Evolutionary conservation across 768 basidiomycete species (phyloP).

Genomic region (Boletus pseudo-olivaceus): DNA sequence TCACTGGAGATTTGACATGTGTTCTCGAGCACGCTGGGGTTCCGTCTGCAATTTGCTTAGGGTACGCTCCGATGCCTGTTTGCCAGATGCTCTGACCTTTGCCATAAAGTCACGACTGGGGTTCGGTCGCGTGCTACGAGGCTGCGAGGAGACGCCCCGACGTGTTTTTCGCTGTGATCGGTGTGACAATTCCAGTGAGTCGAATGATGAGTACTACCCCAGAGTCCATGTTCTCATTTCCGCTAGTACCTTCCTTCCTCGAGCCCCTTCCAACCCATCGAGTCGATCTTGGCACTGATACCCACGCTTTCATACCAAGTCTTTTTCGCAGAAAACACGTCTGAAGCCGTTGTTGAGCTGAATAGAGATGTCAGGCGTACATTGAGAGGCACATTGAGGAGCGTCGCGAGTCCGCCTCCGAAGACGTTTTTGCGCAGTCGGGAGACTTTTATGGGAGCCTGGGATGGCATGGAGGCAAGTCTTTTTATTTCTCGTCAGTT

Average conservation of each 20-base stretch:
- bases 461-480: constrained; percentile 33
- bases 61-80: constrained; percentile 37
- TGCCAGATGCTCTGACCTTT: neutral
- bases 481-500: neutral
- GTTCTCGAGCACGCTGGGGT: constrained; percentile 52
- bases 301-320: constrained; percentile 62
- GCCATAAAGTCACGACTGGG: constrained; percentile 70
- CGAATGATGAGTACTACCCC: neutral
- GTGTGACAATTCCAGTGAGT: constrained; percentile 57
- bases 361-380: constrained; percentile 53
- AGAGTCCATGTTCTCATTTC: neutral
- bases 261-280: constrained; percentile 45
- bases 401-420: constrained; percentile 53
- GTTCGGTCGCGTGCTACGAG: constrained; percentile 63
- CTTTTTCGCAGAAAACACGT: constrained; percentile 53
- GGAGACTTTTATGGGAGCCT: constrained; percentile 52
- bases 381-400: constrained; percentile 54
- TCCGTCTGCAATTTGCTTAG: constrained; percentile 53
- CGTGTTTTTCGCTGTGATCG: constrained; percentile 55
- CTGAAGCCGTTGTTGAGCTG: constrained; percentile 50
- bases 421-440: constrained; percentile 47
- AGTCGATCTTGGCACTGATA: constrained; percentile 37
- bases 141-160: constrained; percentile 67
- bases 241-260: constrained; percentile 58
- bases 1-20: constrained; percentile 62